phyloP scores from a whole-genome alignment of 2,329 filamentous ascomycete species.

The Ophiostoma sp. region DNA sequence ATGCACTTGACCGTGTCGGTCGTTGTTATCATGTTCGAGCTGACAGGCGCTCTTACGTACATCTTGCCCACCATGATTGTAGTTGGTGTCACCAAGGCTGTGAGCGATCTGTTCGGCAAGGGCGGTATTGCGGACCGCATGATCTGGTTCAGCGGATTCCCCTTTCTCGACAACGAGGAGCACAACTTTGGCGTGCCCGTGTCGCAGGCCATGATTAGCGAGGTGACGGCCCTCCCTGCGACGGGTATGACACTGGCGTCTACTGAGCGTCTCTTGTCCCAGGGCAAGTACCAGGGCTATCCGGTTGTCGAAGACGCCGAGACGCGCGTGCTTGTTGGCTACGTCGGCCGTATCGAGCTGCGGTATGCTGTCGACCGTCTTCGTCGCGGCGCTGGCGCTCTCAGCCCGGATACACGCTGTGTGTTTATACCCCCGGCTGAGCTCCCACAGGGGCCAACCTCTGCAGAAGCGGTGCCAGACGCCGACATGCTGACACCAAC shows the following conservation, averaged over 20 bases:
- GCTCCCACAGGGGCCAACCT: conserved; percentile 4
- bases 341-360: conserved; percentile 87
- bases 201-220: conserved; percentile 78
- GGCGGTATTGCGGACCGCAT: conserved; percentile 95
- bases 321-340: conserved; percentile 73
- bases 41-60: conserved; percentile 94
- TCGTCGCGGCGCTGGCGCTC: conserved; percentile 56
- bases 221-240: conserved; percentile 68
- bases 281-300: conserved; percentile 86
- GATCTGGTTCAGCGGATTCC: conserved; percentile 98
- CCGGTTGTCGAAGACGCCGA: conserved; percentile 74
- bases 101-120: conserved; percentile 86
- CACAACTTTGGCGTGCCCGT: conserved; percentile 95
- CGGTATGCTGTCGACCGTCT: conserved; percentile 83
- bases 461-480: conserved; percentile 35
- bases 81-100: conserved; percentile 90
- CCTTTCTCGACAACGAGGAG: conserved; percentile 95
- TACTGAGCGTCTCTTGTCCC: conserved; percentile 67
- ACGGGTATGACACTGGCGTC: conserved; percentile 69
- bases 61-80: conserved; percentile 99
- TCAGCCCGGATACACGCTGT: conserved; percentile 66
- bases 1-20: conserved; percentile 98
- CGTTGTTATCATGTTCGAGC: conserved; percentile 98
- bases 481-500: conserved; percentile 38
- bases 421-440: conserved; percentile 56